phyloP scores from a whole-genome alignment of 2,329 filamentous ascomycete genomes.

The Xylaria digitata region DNA sequence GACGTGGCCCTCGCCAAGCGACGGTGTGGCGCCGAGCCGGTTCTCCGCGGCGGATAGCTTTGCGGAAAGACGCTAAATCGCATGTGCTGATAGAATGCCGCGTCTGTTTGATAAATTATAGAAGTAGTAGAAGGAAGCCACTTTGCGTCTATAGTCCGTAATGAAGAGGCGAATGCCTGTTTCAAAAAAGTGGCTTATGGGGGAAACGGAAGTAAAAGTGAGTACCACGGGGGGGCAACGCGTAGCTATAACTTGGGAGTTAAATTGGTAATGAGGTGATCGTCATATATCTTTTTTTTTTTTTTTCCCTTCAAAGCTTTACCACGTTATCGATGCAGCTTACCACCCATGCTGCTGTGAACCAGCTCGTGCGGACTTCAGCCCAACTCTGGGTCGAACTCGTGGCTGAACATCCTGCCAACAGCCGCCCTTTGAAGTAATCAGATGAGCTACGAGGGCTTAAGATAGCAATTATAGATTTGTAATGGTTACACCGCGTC shows the following conservation, averaged over 20 bases:
- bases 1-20: conserved; percentile 40
- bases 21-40: conserved; percentile 41
- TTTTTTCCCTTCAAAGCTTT: neutral
- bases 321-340: neutral
- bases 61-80: conserved; percentile 43
- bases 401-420: neutral
- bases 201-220: neutral
- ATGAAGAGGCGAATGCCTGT: neutral
- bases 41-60: conserved; percentile 45
- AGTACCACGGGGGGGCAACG: neutral
- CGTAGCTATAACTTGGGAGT: neutral
- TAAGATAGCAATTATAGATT: no score
- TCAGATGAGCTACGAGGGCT: no score
- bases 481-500: neutral
- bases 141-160: neutral
- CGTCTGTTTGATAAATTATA: conserved; percentile 11
- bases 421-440: no score
- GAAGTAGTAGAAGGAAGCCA: neutral
- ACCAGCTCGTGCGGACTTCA: neutral
- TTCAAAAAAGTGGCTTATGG: neutral
- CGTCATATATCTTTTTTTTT: neutral
- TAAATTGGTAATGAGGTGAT: neutral
- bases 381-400: neutral
- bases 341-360: neutral
- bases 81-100: neutral